Evolutionary conservation across 2,329 filamentous ascomycete genomes (phyloP), one percentile per base, ranked within the genome.

Genomic region (Kalmusia sp.): DNA sequence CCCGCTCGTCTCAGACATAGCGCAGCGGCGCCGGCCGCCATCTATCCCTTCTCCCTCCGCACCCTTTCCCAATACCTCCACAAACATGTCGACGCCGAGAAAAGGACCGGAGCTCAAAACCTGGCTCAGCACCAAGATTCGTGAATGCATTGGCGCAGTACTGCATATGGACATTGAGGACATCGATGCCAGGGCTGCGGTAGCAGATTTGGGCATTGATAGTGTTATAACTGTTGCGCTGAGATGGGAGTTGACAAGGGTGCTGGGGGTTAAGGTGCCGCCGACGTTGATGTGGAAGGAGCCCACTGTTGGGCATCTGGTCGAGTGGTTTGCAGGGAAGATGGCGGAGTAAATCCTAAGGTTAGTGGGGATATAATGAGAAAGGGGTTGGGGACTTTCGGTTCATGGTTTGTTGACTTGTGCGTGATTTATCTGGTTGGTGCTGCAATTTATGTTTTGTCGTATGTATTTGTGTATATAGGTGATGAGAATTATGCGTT

Each of bases 221-320:
- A 73, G 67, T 4, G 75, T 79, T 9, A 76, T 78, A 75, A 76
- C 67, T 1, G 68, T 76, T 15, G 59, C 58, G 5, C 54, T 78
- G 47, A 62, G 76, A 19, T 59, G 62, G 35, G 64, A 74, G 55
- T 55, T 79, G 30, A 73, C 76, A 60, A 67, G 61, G 30, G 56
- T 56, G 3, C 55, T 77, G 24, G 62, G 64, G 12, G 51, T 77
- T 6, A 73, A 70, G 41, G 68, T 77, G 15, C 73, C 75, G 15
- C 75, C 73, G 6, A 78, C 75, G 3, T 57, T 79, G 46, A 70
- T 67, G 1, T 79, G 77, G 77, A 75, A 64, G 44, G 65, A 72
- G 54, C 77, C 76, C 2, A 78, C 77, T n/a, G 69, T 77, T 1
- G 58, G 51, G 3, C 71, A 73, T 58, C 49, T 79, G 37, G 68